Evolutionary conservation across 441 rosid genomes (phyloP), one percentile per base, ranked within the genome.

Genomic region (Bruguiera hainesii): DNA sequence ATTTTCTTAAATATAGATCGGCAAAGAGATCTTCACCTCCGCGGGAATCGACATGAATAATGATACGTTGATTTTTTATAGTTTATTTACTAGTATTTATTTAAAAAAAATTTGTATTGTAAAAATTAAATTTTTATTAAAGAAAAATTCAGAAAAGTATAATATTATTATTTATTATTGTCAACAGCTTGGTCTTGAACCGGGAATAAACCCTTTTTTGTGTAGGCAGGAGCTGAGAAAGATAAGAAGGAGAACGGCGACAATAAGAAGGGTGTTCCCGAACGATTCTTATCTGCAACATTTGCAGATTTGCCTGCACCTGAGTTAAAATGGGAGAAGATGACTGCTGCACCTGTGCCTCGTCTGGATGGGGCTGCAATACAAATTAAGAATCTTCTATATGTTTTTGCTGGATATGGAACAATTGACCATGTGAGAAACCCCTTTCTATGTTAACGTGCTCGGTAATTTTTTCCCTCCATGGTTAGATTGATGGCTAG

Each of bases 351-450:
- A 0, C 97, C 96, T 26, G 97, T 95, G 50, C 98, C 98, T 79
- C 96, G 98, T 31, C 75, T 95, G 19, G 97, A 90, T 71, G 98
- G 98, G 50, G 96, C 95, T 65, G 96, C 97, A 0, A 75, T 89
- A 66, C 99, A 95, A 86, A 89, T 95, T 51, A 77, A 76, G 79
- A 76, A 92, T 71, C 86, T 76, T 63, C 80, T 95, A 0, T 95
- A 67, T 46, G 98, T 95, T 4, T 95, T 92, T 76, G 99, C 98
- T 49, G 98, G 99, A 59, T 95, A 95, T 64, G 91, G 92, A 64
- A 85, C 88, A 65, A 86, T 89, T 63, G 82, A 91, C 74, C 69
- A 42, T 69, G 98, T 89, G 68, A 79, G 89, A 63, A 48, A 37
- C 53, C 49, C 28, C 46, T 37, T 60, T 20, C 26, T 5, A 53